Base-by-base conservation (phyloP, 2,329 filamentous ascomycete genomes). In the Emergomyces orientalis region DNA sequence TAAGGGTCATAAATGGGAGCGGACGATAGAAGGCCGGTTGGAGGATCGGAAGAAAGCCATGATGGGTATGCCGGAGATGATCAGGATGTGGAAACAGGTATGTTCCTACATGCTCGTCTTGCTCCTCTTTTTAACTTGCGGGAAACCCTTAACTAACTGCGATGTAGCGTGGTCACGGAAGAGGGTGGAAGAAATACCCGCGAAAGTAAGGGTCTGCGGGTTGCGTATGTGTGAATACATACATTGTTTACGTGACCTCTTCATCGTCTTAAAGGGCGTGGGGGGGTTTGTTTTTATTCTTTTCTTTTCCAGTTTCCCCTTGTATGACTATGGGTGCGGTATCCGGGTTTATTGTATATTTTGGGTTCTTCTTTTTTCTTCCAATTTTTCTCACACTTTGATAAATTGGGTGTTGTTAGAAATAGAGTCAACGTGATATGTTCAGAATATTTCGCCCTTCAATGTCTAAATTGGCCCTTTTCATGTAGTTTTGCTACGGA, bases 1-100 rank as follows among this genome's bases (percentile, higher is more conserved):
- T 75, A 99, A 97, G 88, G 94, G 94, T 76, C 93, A 97, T 78
- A 83, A 86, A 70, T 90, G 92, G 86, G 94, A 99, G 82, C 86
- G 94, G 74, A 88, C 88, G 71, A 80, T 97, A 80, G 87, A 89
- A 78, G 81, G 84, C 65, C 89, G 88, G 77, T 84, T 97, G 83
- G 91, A 96, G 75, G 86, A 89, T 79, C 87, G 91, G 78, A 89
- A 88, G 82, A 84, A 90, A 76, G 94, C 94, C 64, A 97, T 97
- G 90, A 77, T 95, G 80, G 87, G 88, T 64, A 99, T 99, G 94
- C 91, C 93, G 67, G 86, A 88, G 72, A 84, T 97, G 80, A 90
- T 99, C 75, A 85, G 88, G 76, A 82, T 89, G 76, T 99, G 93
- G 94, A 96, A 96, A 79, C 87, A 89, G 85, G 90, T 94, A 80